A percentile compares a stretch with the other conserved stretches of the same genome.
Conservation (phyloP, 805 yeast genomes). For the Cyberlindnera veronae region DNA sequence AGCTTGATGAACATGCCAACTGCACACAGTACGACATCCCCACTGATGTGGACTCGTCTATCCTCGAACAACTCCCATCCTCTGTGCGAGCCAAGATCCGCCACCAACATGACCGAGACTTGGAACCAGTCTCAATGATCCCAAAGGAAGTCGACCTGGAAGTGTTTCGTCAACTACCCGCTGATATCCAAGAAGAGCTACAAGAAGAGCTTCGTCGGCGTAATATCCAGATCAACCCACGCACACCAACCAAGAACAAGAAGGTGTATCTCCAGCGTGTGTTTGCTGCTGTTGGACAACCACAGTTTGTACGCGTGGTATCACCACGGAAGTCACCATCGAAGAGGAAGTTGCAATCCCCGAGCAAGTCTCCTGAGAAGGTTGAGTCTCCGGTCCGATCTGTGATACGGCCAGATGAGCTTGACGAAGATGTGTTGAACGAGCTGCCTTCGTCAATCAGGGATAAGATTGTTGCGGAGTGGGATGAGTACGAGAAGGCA, state of each 20-base stretch:
- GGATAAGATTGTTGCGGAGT: conserved; percentile 20
- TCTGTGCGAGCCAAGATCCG: conserved; percentile 14
- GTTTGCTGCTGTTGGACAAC: conserved; percentile 13
- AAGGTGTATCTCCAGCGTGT: conserved; percentile 24
- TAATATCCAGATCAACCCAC: conserved; percentile 23
- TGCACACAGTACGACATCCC: conserved; percentile 27
- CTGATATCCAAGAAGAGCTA: conserved; percentile 60
- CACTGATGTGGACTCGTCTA: conserved; percentile 27
- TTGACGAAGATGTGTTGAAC: conserved; percentile 23
- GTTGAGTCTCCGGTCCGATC: neutral
- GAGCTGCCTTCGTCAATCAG: conserved; percentile 24
- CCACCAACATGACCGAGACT: conserved; percentile 15
- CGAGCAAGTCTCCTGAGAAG: conserved; percentile 12
- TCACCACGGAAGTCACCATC: conserved; percentile 18
- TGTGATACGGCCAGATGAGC: too few relatives aligned
- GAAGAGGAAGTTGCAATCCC: neutral
- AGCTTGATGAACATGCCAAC: neutral
- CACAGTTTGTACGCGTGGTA: conserved; percentile 19
- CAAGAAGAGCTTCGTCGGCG: conserved; percentile 48
- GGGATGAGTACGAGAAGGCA: conserved; percentile 15
- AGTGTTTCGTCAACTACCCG: conserved; percentile 63
- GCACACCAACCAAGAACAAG: conserved; percentile 21
- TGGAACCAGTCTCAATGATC: conserved; percentile 20
- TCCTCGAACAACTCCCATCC: conserved; percentile 26
- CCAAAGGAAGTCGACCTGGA: conserved; percentile 53